Conservation (phyloP, 192 early-diverging fungal genomes). For the Coemansia interrupta region DNA sequence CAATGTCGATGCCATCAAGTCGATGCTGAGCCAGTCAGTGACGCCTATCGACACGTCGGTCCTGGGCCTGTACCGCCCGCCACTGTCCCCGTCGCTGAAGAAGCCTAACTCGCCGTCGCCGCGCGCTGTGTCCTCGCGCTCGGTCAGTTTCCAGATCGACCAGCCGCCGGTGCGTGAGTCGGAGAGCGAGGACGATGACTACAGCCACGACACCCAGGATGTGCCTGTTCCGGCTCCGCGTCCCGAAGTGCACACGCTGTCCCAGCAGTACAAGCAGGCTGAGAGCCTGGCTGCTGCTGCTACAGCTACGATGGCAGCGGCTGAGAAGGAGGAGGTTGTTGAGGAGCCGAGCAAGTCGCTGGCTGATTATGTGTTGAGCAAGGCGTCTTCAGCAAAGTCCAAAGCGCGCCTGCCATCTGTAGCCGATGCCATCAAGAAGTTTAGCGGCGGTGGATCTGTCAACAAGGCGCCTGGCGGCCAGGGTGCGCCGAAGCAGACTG, state of each 20-base stretch:
- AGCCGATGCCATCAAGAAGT: conserved; percentile 49
- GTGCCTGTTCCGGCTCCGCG: conserved; percentile 1
- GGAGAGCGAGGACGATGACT: conserved; percentile 9
- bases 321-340: conserved; percentile 1
- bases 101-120: conserved; percentile 24
- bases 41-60: conserved; percentile 13
- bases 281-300: neutral
- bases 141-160: conserved; percentile 48
- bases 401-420: conserved; percentile 29
- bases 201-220: neutral
- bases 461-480: neutral
- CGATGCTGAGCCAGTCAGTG: conserved; percentile 17
- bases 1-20: conserved; percentile 17
- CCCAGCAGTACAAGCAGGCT: neutral
- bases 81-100: conserved; percentile 41
- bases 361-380: conserved; percentile 52
- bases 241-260: neutral
- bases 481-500: neutral
- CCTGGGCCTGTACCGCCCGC: neutral
- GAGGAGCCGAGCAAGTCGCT: conserved; percentile 20
- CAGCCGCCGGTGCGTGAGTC: conserved; percentile 13
- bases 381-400: conserved; percentile 14
- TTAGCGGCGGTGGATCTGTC: conserved; percentile 17
- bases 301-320: too few relatives aligned
- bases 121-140: conserved; percentile 35